A percentile compares a stretch with the other conserved stretches of the same genome.
phyloP scores from a whole-genome alignment of 1,284 basidiomycete genomes.

The Pseudozyma sp. region DNA sequence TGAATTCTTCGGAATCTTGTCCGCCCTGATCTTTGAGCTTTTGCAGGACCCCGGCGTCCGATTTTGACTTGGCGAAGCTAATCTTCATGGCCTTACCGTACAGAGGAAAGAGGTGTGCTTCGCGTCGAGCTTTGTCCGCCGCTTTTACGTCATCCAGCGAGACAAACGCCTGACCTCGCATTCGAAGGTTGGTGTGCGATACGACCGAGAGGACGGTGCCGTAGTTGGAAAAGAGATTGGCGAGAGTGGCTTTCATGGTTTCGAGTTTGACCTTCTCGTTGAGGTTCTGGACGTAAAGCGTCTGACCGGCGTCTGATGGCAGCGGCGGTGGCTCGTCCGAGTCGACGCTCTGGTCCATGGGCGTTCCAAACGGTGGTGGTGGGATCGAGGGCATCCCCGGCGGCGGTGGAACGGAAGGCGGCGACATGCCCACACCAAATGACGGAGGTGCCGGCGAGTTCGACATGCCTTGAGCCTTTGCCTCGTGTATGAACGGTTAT shows the following conservation, averaged over 20 bases:
- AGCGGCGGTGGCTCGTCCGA: conserved; percentile 28
- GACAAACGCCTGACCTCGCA: conserved; percentile 98
- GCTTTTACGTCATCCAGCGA: conserved; percentile 84
- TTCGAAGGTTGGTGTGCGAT: conserved; percentile 90
- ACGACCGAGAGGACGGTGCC: conserved; percentile 90
- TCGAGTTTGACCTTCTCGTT: conserved; percentile 92
- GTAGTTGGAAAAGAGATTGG: conserved; percentile 90
- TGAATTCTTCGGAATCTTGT: conserved; percentile 31
- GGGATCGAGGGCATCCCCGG: conserved; percentile 21
- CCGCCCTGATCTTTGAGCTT: conserved; percentile 26
- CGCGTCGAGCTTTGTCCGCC: conserved; percentile 87
- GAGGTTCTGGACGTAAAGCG: conserved; percentile 94
- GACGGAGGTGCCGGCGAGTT: conserved; percentile 25
- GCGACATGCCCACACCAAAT: conserved; percentile 11
- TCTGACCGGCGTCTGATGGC: conserved; percentile 73
- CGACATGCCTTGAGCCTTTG: conserved; percentile 13
- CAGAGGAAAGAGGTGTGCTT: conserved; percentile 91
- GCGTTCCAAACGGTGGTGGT: conserved; percentile 23
- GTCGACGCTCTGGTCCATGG: conserved; percentile 21
- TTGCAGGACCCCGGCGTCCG: conserved; percentile 82
- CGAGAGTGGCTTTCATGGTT: conserved; percentile 88
- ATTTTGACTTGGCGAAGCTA: conserved; percentile 89
- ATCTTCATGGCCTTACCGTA: conserved; percentile 88
- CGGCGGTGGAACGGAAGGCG: conserved; percentile 31
- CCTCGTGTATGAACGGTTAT: not conserved